Evolutionary conservation across 1,284 basidiomycete genomes (phyloP).

Genomic region (Trichosporon asahii): DNA sequence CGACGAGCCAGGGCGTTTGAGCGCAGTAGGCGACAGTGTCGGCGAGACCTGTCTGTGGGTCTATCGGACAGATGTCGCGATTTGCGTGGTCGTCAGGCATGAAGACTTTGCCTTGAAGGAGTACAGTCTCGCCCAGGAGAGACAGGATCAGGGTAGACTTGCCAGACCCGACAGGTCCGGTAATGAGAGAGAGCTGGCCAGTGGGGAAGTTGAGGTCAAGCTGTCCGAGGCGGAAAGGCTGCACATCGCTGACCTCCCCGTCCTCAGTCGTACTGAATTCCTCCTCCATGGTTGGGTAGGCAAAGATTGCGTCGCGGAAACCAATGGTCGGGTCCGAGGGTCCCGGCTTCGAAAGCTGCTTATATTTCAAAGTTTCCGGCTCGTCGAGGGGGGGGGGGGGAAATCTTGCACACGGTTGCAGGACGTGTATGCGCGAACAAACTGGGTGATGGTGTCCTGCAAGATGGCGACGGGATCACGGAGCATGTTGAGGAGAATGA

Average conservation of each 20-base stretch:
- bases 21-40: conserved; percentile 58
- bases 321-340: conserved; percentile 53
- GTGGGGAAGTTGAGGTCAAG: conserved; percentile 54
- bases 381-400: too few species aligned
- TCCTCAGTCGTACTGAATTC: conserved; percentile 4
- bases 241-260: conserved; percentile 18
- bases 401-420: conserved; percentile 53
- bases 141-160: conserved; percentile 71
- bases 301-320: conserved; percentile 55
- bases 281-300: conserved; percentile 26
- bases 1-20: conserved; percentile 58
- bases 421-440: conserved; percentile 53
- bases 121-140: conserved; percentile 55
- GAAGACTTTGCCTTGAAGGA: conserved; percentile 55
- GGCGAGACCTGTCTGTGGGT: conserved; percentile 52
- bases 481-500: conserved; percentile 58
- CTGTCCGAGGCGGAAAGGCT: conserved; percentile 52
- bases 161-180: conserved; percentile 56
- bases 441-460: conserved; percentile 51
- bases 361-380: conserved; percentile 58
- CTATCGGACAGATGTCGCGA: conserved; percentile 50
- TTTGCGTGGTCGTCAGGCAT: conserved; percentile 55
- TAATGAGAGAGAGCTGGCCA: conserved; percentile 49
- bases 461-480: conserved; percentile 45
- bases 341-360: conserved; percentile 50